A percentile compares a stretch with the other conserved stretches of the same genome.
Conservation (phyloP, 306 rosid genomes). For the Oemleria cerasiformis region DNA sequence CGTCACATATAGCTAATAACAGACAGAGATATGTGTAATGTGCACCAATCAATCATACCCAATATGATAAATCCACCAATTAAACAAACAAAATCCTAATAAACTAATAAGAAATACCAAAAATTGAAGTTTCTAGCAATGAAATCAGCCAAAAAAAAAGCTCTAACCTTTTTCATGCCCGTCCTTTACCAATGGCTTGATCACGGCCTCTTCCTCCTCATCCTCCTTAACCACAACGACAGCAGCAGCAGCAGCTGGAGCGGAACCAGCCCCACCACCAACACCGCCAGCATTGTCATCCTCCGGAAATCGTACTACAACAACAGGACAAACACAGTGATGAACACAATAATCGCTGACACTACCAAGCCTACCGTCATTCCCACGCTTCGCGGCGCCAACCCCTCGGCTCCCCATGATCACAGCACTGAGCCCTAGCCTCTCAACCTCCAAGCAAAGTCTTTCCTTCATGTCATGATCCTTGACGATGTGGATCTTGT, state of each 20-base stretch:
- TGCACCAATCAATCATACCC: neutral
- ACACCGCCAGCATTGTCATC: slow-evolving; percentile 35
- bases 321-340: slow-evolving; percentile 95
- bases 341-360: slow-evolving; percentile 96
- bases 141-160: slow-evolving; percentile 8
- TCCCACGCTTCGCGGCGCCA: slow-evolving; percentile 77
- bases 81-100: too few relatives aligned
- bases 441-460: slow-evolving; percentile 83
- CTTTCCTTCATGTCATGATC: slow-evolving; percentile 98
- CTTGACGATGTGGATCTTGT: slow-evolving; percentile 95
- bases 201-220: slow-evolving; percentile 42
- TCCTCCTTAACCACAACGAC: slow-evolving; percentile 37
- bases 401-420: slow-evolving; percentile 99
- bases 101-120: neutral
- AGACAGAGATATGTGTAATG: neutral
- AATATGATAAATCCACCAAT: neutral
- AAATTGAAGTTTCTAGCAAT: neutral
- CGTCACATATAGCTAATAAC: too few relatives aligned
- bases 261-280: slow-evolving; percentile 20
- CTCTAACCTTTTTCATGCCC: slow-evolving; percentile 58
- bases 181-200: slow-evolving; percentile 30
- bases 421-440: slow-evolving; percentile 91
- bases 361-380: slow-evolving; percentile 84
- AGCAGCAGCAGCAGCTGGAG: slow-evolving; percentile 25
- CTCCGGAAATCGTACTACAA: slow-evolving; percentile 87